Conservation (phyloP, 176 grass and related monocot genomes). For the Ensete glaucum region DNA sequence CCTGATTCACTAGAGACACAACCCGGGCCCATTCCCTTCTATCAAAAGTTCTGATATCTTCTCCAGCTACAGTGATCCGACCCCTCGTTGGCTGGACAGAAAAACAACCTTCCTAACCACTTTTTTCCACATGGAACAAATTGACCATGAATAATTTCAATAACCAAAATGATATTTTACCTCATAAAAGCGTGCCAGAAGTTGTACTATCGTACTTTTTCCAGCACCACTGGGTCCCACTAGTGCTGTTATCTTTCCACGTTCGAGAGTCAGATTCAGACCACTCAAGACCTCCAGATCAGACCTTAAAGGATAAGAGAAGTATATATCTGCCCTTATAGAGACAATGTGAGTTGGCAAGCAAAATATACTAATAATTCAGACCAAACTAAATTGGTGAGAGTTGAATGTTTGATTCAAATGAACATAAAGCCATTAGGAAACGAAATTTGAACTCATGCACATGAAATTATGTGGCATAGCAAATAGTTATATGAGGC, state of each 20-base stretch:
- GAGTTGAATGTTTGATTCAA: neutral
- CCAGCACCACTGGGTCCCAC: conserved; percentile 91
- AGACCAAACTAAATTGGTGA: neutral
- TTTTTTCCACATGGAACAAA: conserved; percentile 8
- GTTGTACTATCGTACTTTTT: conserved; percentile 95
- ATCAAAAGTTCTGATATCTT: conserved; percentile 92
- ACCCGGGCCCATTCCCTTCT: conserved; percentile 89
- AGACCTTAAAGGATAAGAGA: conserved; percentile 86
- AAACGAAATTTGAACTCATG: no score
- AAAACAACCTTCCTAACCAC: neutral
- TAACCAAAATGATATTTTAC: conserved; percentile 20
- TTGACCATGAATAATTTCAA: neutral
- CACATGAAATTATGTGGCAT: no score
- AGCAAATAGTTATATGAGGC: no score
- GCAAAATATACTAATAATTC: neutral
- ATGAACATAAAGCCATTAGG: no score
- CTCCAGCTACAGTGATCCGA: conserved; percentile 72
- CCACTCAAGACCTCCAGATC: conserved; percentile 85
- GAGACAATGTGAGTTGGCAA: conserved; percentile 14
- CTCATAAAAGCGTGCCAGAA: conserved; percentile 94
- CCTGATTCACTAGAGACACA: conserved; percentile 94
- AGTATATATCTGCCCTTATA: conserved; percentile 67
- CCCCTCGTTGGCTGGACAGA: conserved; percentile 72
- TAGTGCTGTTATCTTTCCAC: conserved; percentile 92
- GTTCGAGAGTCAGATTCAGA: conserved; percentile 64